Percentiles rank a stretch among this genome's conserved stretches.
These are phyloP conservation scores for Citrus mangshanensis DNA, from an alignment of 345 rosid genomes.

Conservation along the genomic window DNA sequence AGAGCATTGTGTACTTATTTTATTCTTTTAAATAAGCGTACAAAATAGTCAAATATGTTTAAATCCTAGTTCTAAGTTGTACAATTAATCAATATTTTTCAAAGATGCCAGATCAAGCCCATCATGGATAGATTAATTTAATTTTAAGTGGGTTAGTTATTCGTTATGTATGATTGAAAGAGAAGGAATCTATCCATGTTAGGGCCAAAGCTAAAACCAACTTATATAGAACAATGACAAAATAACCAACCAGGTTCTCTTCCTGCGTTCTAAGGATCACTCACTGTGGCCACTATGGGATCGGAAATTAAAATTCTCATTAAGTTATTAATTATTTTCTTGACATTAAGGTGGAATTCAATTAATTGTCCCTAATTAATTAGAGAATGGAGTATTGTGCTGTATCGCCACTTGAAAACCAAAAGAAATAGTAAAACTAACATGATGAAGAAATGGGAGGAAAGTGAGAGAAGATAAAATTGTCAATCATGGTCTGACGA, in stretches of 20 bases:
- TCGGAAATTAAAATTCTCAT: not conserved
- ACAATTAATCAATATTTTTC: not conserved
- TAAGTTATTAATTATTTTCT: not conserved
- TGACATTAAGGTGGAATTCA: not conserved
- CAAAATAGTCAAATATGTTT: too few relatives aligned
- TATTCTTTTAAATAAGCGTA: too few relatives aligned
- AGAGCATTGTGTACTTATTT: too few relatives aligned
- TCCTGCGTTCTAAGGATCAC: not conserved
- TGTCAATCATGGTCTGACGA: conserved; percentile 12
- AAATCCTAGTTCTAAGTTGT: too few relatives aligned
- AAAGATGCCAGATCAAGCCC: conserved; percentile 25
- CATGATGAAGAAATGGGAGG: conserved; percentile 23
- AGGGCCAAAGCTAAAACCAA: conserved; percentile 4
- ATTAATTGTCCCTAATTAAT: too few relatives aligned
- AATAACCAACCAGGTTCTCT: not conserved
- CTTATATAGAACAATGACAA: conserved; percentile 3
- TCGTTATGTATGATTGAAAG: conserved; percentile 35
- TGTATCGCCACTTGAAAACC: not conserved
- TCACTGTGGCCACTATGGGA: not conserved
- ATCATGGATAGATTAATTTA: conserved; percentile 7
- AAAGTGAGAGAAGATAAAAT: conserved; percentile 6
- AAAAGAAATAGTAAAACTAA: not conserved
- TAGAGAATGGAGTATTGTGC: not conserved
- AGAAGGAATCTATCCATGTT: conserved; percentile 78
- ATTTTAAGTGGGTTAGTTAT: conserved; percentile 23